These are phyloP conservation scores for Rhodotorula mucilaginosa DNA, from an alignment of 1,284 basidiomycete genomes.

Conservation along the genomic window DNA sequence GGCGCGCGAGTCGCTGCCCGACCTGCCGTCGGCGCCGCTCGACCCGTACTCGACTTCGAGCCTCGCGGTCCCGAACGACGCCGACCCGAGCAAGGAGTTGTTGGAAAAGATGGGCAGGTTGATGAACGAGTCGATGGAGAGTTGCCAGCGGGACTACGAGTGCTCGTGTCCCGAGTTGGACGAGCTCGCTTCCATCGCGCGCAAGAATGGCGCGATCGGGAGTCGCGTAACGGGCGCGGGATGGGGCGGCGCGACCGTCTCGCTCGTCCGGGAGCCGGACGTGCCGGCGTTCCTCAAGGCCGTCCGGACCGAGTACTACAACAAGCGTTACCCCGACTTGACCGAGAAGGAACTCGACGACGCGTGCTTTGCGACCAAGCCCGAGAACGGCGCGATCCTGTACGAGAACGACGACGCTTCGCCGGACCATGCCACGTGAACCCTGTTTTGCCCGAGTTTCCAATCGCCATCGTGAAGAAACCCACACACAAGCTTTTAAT, in stretches of 20 bases:
- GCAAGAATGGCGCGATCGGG: constrained; percentile 69
- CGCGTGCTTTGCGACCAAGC: constrained; percentile 78
- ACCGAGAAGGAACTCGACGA: constrained; percentile 62
- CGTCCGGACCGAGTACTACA: constrained; percentile 60
- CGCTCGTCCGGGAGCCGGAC: constrained; percentile 67
- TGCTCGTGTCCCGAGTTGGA: constrained; percentile 67
- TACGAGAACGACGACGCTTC: constrained; percentile 9
- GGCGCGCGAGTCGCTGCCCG: background rate
- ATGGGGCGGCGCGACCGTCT: constrained; percentile 87
- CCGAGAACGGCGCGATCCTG: constrained; percentile 66
- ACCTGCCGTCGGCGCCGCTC: constrained; percentile 16
- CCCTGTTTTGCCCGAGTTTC: too few species aligned
- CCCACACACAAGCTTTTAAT: too few species aligned
- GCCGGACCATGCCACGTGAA: background rate
- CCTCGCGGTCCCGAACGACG: constrained; percentile 13
- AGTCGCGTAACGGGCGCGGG: constrained; percentile 75
- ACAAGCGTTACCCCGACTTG: constrained; percentile 60
- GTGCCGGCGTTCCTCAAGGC: constrained; percentile 67
- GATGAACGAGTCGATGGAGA: constrained; percentile 74
- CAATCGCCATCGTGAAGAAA: too few species aligned
- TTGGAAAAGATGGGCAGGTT: constrained; percentile 63
- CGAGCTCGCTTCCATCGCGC: constrained; percentile 60
- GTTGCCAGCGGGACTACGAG: constrained; percentile 66
- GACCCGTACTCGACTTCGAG: constrained; percentile 18
- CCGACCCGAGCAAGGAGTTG: constrained; percentile 27